Conservation (phyloP, 2,329 filamentous ascomycete species). For the Chlorencoelia australis region DNA sequence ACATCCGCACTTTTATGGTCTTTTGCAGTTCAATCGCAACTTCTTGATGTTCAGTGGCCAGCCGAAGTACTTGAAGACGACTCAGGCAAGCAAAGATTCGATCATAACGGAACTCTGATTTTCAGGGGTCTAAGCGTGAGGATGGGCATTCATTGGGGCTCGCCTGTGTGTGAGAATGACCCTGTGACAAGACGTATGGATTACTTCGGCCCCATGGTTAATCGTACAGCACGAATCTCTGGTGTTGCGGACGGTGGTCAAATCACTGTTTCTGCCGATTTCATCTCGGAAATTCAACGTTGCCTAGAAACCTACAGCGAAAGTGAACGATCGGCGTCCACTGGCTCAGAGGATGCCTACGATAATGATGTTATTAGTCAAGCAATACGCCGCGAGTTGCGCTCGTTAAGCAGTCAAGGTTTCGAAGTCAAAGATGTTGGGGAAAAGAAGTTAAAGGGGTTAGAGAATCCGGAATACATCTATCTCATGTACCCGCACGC, state of each 20-base stretch:
- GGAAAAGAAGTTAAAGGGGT: slow-evolving; percentile 87
- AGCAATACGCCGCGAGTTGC: slow-evolving; percentile 76
- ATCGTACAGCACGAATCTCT: slow-evolving; percentile 88
- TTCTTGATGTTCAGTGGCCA: slow-evolving; percentile 88
- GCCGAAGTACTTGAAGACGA: slow-evolving; percentile 82
- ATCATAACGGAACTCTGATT: slow-evolving; percentile 79
- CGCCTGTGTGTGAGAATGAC: slow-evolving; percentile 88
- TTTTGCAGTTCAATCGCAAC: slow-evolving; percentile 81
- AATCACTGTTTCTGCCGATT: slow-evolving; percentile 93
- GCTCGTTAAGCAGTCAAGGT: slow-evolving; percentile 78
- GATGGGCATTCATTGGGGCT: slow-evolving; percentile 96
- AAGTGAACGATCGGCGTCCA: slow-evolving; percentile 59
- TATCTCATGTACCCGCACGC: slow-evolving; percentile 92
- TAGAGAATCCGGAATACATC: slow-evolving; percentile 93
- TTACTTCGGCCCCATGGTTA: slow-evolving; percentile 99
- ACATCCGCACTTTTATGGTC: slow-evolving; percentile 93
- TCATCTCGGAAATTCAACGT: slow-evolving; percentile 89
- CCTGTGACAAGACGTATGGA: slow-evolving; percentile 98
- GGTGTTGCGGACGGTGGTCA: slow-evolving; percentile 93
- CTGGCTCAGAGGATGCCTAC: slow-evolving; percentile 62
- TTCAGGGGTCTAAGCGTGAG: slow-evolving; percentile 91
- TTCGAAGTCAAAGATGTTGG: slow-evolving; percentile 97
- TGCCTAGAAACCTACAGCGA: slow-evolving; percentile 86
- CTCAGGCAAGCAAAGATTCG: slow-evolving; percentile 71
- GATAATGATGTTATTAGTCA: slow-evolving; percentile 66